Conservation (phyloP, 2,329 filamentous ascomycete species). For the Beauveria rudraprayagi region DNA sequence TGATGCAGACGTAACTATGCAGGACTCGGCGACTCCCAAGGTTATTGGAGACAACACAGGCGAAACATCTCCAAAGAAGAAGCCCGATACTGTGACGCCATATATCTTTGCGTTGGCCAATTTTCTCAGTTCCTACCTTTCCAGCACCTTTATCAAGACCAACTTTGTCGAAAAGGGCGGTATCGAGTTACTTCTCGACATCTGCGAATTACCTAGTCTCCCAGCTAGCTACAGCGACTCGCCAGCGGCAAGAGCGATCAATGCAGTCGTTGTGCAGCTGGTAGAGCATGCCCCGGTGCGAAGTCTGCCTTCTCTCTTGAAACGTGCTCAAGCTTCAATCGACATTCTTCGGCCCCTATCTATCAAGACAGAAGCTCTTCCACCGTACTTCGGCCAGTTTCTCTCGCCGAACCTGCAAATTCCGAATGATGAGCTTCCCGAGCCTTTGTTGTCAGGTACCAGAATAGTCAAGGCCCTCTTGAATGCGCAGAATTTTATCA, state of each 20-base stretch:
- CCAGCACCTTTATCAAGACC: constrained; percentile 63
- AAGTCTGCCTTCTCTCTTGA: constrained; percentile 72
- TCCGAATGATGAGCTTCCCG: constrained; percentile 29
- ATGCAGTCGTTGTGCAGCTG: constrained; percentile 66
- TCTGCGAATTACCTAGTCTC: constrained; percentile 74
- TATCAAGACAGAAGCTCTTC: constrained; percentile 35
- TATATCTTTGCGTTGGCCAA: constrained; percentile 70
- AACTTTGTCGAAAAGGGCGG: constrained; percentile 73
- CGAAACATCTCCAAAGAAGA: constrained; percentile 15
- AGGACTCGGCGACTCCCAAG: constrained; percentile 35
- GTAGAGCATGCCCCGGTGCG: constrained; percentile 75
- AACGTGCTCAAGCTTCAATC: constrained; percentile 62
- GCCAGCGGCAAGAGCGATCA: constrained; percentile 60
- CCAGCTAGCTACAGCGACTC: constrained; percentile 54
- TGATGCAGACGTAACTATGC: constrained; percentile 57
- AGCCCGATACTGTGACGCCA: constrained; percentile 42
- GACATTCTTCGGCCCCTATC: constrained; percentile 61
- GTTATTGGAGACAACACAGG: neutral
- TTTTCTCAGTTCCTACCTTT: constrained; percentile 69
- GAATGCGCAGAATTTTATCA: constrained; percentile 66
- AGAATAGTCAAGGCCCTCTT: constrained; percentile 70
- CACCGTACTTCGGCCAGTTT: constrained; percentile 64
- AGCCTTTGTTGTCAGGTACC: constrained; percentile 57
- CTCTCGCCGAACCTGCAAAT: constrained; percentile 38
- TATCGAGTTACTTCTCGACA: constrained; percentile 74